Evolutionary conservation across 139 green algal species (phyloP).

Genomic region (Picochlorum sp.): DNA sequence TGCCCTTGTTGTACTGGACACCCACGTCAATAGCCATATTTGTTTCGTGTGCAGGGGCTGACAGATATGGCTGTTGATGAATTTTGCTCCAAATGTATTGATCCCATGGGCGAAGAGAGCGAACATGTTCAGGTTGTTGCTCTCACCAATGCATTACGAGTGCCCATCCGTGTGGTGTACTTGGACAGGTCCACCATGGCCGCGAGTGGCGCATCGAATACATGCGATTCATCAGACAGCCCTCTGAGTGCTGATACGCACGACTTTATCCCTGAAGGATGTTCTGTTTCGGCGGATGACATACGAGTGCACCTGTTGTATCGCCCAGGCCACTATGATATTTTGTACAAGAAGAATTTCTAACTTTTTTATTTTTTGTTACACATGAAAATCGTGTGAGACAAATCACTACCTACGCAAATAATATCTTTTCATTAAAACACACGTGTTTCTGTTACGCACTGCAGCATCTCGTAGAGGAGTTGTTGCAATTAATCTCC

Average conservation of each 20-base stretch:
- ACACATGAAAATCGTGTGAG: slow-evolving; percentile 6
- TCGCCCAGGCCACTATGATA: slow-evolving; percentile 60
- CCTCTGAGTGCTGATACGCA: slow-evolving; percentile 35
- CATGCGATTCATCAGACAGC: slow-evolving; percentile 5
- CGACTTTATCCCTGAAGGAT: slow-evolving; percentile 55
- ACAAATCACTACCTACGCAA: neutral
- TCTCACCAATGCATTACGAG: slow-evolving; percentile 74
- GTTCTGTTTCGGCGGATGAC: neutral
- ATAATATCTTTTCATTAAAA: slow-evolving; percentile 1
- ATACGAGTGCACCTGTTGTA: slow-evolving; percentile 57
- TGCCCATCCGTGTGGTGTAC: slow-evolving; percentile 76
- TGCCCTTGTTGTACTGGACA: neutral
- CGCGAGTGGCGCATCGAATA: slow-evolving; percentile 16
- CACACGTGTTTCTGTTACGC: neutral
- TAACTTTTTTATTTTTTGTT: neutral
- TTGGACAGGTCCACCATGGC: slow-evolving; percentile 43
- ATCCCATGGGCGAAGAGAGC: slow-evolving; percentile 88
- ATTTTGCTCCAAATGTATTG: slow-evolving; percentile 57
- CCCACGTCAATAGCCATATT: neutral
- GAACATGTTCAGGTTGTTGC: slow-evolving; percentile 93
- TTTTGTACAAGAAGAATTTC: slow-evolving; percentile 39
- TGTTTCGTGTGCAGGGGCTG: slow-evolving; percentile 44
- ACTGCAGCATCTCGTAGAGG: neutral
- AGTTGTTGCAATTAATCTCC: slow-evolving; percentile 61
- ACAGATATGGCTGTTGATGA: slow-evolving; percentile 56